Evolutionary conservation across 352 stramenopile species (phyloP).

Genomic region (Pythium dissimile): DNA sequence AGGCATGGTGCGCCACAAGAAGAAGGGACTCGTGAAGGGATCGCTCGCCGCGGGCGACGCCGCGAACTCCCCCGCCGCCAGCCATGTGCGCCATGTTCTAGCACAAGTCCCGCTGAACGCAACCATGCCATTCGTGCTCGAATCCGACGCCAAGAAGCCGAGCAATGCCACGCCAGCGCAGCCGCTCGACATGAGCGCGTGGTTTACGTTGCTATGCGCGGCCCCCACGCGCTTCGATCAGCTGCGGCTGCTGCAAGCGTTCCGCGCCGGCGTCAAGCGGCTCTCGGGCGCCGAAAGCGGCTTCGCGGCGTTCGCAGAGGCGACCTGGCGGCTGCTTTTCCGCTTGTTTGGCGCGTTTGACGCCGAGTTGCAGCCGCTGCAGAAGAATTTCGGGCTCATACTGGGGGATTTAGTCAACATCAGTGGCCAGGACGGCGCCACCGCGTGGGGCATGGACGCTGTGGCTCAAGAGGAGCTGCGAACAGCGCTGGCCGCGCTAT

Average conservation of each 20-base stretch:
- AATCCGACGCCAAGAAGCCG: slow-evolving; percentile 21
- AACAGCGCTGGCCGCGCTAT: slow-evolving; percentile 32
- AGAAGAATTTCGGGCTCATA: slow-evolving; percentile 65
- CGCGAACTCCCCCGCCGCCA: slow-evolving; percentile 26
- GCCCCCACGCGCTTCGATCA: slow-evolving; percentile 50
- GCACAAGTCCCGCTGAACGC: slow-evolving; percentile 30
- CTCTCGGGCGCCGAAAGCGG: slow-evolving; percentile 20
- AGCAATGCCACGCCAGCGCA: slow-evolving; percentile 5
- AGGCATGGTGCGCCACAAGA: slow-evolving; percentile 82
- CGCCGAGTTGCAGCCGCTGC: slow-evolving; percentile 30
- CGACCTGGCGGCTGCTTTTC: slow-evolving; percentile 56
- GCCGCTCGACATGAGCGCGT: slow-evolving; percentile 27
- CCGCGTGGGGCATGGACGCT: slow-evolving; percentile 6
- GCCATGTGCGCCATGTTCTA: slow-evolving; percentile 33
- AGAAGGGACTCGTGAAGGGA: slow-evolving; percentile 67
- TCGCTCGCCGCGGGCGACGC: slow-evolving; percentile 20
- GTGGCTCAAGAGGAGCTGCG: slow-evolving; percentile 38
- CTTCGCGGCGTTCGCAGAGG: slow-evolving; percentile 26
- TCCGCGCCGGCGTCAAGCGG: slow-evolving; percentile 54
- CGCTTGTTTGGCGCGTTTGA: slow-evolving; percentile 42
- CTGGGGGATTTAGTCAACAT: slow-evolving; percentile 15
- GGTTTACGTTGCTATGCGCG: slow-evolving; percentile 39
- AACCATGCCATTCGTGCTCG: slow-evolving; percentile 30
- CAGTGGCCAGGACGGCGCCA: neutral
- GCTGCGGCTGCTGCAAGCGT: slow-evolving; percentile 71